These are phyloP conservation scores for Kwoniella dendrophila DNA, from an alignment of 768 basidiomycete genomes.

Conservation along the genomic window DNA sequence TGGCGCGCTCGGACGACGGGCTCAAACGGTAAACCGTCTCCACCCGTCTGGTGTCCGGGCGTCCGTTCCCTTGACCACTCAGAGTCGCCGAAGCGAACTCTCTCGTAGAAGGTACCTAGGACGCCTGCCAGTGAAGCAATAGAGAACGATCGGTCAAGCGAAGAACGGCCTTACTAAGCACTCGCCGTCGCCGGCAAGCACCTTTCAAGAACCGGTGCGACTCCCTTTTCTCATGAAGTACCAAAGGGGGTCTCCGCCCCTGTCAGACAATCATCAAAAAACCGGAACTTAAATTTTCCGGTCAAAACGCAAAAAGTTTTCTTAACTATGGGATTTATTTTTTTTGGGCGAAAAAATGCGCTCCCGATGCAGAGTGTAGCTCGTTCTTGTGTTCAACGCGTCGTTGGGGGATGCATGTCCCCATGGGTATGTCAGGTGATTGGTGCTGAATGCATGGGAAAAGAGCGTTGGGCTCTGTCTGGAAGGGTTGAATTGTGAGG, in stretches of 20 bases:
- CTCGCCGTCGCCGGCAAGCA: neutral
- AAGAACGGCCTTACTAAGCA: too few species aligned
- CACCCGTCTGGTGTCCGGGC: too few species aligned
- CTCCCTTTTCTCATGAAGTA: slow-evolving; percentile 24
- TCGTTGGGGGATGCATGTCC: neutral
- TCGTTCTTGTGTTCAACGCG: slow-evolving; percentile 2
- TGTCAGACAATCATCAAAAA: slow-evolving; percentile 16
- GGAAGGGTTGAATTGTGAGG: neutral
- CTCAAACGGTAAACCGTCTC: neutral
- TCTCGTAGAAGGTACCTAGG: slow-evolving; percentile 7
- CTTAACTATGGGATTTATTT: slow-evolving; percentile 16
- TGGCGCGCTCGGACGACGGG: neutral
- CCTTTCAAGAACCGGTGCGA: neutral
- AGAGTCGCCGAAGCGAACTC: slow-evolving; percentile 13
- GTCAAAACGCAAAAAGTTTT: slow-evolving; percentile 27
- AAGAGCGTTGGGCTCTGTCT: neutral
- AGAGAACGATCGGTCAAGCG: slow-evolving; percentile 1
- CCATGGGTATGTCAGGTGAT: too few species aligned
- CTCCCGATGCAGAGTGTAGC: slow-evolving; percentile 10
- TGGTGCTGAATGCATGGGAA: neutral
- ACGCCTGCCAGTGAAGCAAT: slow-evolving; percentile 10
- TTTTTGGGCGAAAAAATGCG: slow-evolving; percentile 19
- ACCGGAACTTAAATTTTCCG: slow-evolving; percentile 20
- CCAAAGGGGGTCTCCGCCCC: slow-evolving; percentile 7
- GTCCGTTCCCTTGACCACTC: slow-evolving; percentile 5